Conservation (phyloP, 2,329 filamentous ascomycete genomes). For the Tolypocladium tundrense region DNA sequence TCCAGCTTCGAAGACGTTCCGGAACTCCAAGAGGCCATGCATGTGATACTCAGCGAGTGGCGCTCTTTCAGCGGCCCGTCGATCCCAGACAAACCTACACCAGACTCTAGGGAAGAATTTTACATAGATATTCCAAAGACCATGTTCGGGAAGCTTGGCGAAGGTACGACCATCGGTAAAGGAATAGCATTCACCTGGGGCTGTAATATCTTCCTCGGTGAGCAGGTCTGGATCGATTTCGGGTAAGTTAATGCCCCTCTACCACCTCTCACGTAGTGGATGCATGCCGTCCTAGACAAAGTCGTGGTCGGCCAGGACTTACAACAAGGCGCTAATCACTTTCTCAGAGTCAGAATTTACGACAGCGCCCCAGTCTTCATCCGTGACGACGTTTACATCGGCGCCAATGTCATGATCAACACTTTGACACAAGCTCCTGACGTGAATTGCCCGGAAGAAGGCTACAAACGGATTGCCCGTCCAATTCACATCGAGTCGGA, state of each 20-base stretch:
- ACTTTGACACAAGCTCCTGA: neutral
- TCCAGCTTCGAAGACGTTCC: too few species aligned
- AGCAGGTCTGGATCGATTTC: neutral
- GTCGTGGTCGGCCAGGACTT: too few species aligned
- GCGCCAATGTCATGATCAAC: neutral
- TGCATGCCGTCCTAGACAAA: too few species aligned
- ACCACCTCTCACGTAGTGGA: too few species aligned
- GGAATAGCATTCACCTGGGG: neutral
- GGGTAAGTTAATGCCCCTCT: neutral
- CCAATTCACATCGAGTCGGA: neutral
- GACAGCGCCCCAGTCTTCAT: neutral
- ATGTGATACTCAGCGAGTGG: neutral
- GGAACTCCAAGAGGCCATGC: neutral
- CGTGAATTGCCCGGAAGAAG: neutral
- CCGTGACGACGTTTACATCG: neutral
- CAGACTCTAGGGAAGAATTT: too few species aligned
- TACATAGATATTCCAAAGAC: neutral
- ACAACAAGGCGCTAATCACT: too few species aligned
- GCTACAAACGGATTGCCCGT: neutral
- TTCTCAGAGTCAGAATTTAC: neutral
- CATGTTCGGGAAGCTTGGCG: neutral
- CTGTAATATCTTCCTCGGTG: neutral
- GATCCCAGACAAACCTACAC: neutral
- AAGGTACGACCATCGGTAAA: neutral
- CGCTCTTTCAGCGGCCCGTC: neutral